Percentiles rank a stretch among this genome's conserved stretches.
phyloP scores from a whole-genome alignment of 2,329 filamentous ascomycete genomes.

The Ophiostoma triangulosporum region DNA sequence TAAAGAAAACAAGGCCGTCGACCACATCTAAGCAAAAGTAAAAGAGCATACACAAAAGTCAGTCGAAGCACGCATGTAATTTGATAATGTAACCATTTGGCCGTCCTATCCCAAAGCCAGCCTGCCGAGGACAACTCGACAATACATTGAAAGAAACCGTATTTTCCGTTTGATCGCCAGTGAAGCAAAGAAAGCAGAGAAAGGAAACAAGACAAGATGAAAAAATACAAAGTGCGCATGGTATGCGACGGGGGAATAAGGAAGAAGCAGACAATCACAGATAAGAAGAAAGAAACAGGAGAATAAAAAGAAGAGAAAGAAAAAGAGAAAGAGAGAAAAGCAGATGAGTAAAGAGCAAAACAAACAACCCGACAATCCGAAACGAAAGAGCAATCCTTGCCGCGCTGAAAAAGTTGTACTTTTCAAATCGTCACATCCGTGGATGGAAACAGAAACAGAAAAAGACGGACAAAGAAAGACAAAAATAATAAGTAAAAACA shows the following conservation, averaged over 20 bases:
- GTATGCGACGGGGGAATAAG: not conserved
- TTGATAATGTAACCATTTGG: not conserved
- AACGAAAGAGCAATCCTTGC: not conserved
- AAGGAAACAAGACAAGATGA: not conserved
- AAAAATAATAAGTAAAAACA: not conserved
- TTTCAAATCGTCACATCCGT: slow-evolving; percentile 1
- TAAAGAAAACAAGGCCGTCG: not conserved
- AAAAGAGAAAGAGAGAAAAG: not conserved
- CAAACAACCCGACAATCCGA: not conserved
- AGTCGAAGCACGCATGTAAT: not conserved
- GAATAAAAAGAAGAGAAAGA: not conserved
- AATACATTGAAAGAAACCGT: not conserved
- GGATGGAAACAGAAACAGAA: not conserved
- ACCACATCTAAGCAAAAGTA: not conserved
- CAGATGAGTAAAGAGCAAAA: not conserved
- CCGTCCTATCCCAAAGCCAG: not conserved
- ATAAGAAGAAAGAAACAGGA: not conserved
- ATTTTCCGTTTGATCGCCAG: not conserved
- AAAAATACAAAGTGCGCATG: not conserved
- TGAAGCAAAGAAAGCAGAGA: not conserved
- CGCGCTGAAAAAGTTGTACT: slow-evolving; percentile 1
- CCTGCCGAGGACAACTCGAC: not conserved
- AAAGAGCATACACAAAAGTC: not conserved
- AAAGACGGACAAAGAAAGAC: not conserved
- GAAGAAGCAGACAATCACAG: not conserved